These are phyloP conservation scores for Globisporangium camurandrum DNA, from an alignment of 352 stramenopile genomes.

Conservation along the genomic window DNA sequence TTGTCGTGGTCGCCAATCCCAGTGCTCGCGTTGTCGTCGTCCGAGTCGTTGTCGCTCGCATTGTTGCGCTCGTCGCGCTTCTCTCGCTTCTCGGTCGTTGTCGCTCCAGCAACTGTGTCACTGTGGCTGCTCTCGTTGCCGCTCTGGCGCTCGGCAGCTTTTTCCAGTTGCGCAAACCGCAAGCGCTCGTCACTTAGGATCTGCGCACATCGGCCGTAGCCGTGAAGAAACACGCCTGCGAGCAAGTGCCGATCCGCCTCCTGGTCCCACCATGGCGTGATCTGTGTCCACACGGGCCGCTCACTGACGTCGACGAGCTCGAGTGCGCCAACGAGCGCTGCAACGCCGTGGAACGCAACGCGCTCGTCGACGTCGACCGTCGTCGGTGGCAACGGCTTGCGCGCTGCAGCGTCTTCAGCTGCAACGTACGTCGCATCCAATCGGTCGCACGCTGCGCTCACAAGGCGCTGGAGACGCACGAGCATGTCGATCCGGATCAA, in stretches of 20 bases:
- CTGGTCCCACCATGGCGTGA: slow-evolving; percentile 84
- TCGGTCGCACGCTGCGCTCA: slow-evolving; percentile 47
- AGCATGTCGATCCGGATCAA: slow-evolving; percentile 85
- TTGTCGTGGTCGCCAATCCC: slow-evolving; percentile 24
- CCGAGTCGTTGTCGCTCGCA: slow-evolving; percentile 46
- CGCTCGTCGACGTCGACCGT: slow-evolving; percentile 68
- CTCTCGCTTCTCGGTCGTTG: background rate
- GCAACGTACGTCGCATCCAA: slow-evolving; percentile 44
- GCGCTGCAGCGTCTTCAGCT: slow-evolving; percentile 2
- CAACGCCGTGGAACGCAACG: slow-evolving; percentile 58
- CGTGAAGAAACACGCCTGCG: slow-evolving; percentile 79
- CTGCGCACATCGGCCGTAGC: slow-evolving; percentile 78
- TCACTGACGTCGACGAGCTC: slow-evolving; percentile 62
- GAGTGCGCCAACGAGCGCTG: slow-evolving; percentile 54
- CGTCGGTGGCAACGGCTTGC: slow-evolving; percentile 9
- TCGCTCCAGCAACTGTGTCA: background rate
- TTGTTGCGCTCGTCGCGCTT: slow-evolving; percentile 15
- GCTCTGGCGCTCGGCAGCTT: slow-evolving; percentile 18
- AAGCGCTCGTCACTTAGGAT: slow-evolving; percentile 71
- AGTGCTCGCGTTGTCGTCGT: slow-evolving; percentile 37
- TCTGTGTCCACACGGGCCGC: slow-evolving; percentile 69
- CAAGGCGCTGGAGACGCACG: slow-evolving; percentile 55
- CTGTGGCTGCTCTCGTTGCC: background rate
- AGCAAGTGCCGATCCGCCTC: slow-evolving; percentile 72
- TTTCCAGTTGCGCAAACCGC: slow-evolving; percentile 61